phyloP scores from a whole-genome alignment of 2,329 filamentous ascomycete genomes.

The Apiospora arundinis region DNA sequence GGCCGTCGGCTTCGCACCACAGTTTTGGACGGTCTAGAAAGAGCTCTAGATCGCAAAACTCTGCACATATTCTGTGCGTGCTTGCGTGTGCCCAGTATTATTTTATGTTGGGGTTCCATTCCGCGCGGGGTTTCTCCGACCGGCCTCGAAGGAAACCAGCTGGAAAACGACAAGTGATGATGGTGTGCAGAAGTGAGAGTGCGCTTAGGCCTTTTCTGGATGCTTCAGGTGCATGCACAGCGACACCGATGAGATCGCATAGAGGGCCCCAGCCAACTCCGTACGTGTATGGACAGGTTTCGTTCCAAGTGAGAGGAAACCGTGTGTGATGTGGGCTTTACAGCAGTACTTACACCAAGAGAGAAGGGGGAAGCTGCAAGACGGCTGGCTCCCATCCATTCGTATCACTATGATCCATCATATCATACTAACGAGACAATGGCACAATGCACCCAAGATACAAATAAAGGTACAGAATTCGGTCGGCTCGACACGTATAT shows the following conservation, averaged over 20 bases:
- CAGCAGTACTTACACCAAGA: background rate
- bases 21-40: slow-evolving; percentile 7
- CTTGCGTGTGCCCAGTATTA: background rate
- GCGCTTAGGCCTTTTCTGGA: slow-evolving; percentile 1
- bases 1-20: slow-evolving; percentile 12
- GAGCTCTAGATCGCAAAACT: slow-evolving; percentile 8
- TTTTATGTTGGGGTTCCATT: background rate
- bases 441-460: background rate
- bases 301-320: background rate
- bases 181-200: background rate
- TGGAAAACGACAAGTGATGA: background rate
- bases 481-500: background rate
- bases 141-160: background rate
- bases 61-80: background rate
- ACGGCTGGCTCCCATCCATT: background rate
- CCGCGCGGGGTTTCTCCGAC: slow-evolving; percentile 2
- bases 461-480: background rate
- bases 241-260: background rate
- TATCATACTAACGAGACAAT: background rate
- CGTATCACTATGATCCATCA: background rate
- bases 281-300: background rate
- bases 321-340: background rate
- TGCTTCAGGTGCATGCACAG: background rate
- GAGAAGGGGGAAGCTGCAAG: background rate
- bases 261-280: slow-evolving; percentile 1